Conservation (phyloP, 768 basidiomycete genomes). For the Serendipita sp. region DNA sequence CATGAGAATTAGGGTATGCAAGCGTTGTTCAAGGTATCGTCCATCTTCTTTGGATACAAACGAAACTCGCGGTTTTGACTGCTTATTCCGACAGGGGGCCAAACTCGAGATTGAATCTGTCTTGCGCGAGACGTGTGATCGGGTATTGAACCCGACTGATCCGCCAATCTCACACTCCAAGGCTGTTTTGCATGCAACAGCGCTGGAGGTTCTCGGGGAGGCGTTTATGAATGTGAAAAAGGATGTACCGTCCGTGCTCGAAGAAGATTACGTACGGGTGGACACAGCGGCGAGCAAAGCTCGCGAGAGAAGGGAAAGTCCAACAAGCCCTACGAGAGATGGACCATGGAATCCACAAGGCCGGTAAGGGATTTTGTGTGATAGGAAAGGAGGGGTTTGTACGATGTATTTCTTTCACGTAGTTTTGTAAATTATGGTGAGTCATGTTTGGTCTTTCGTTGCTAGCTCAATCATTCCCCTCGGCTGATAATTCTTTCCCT, state of each 20-base stretch:
- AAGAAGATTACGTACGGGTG: constrained; percentile 68
- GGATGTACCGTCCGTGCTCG: constrained; percentile 31
- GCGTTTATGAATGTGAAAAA: constrained; percentile 58
- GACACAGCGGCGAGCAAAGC: constrained; percentile 33
- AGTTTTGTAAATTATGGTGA: too few species aligned
- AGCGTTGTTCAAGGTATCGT: constrained; percentile 67
- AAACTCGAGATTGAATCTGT: constrained; percentile 87
- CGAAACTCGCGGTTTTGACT: too few species aligned
- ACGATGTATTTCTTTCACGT: too few species aligned
- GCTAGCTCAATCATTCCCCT: too few species aligned
- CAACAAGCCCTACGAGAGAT: background rate
- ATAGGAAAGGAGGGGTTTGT: too few species aligned
- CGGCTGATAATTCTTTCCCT: too few species aligned
- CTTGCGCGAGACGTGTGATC: constrained; percentile 75
- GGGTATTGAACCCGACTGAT: constrained; percentile 38
- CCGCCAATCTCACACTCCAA: constrained; percentile 34
- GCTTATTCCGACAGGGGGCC: constrained; percentile 45
- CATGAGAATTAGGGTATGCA: constrained; percentile 40
- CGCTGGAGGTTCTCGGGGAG: constrained; percentile 71
- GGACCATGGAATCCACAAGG: too few species aligned
- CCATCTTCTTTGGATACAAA: background rate
- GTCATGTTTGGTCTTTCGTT: too few species aligned
- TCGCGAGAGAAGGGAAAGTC: constrained; percentile 10
- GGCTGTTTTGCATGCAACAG: constrained; percentile 57
- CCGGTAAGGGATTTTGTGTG: too few species aligned